A percentile compares a stretch with the other conserved stretches of the same genome.
Conservation (phyloP, 352 stramenopile genomes). For the Globisporangium emineosum region DNA sequence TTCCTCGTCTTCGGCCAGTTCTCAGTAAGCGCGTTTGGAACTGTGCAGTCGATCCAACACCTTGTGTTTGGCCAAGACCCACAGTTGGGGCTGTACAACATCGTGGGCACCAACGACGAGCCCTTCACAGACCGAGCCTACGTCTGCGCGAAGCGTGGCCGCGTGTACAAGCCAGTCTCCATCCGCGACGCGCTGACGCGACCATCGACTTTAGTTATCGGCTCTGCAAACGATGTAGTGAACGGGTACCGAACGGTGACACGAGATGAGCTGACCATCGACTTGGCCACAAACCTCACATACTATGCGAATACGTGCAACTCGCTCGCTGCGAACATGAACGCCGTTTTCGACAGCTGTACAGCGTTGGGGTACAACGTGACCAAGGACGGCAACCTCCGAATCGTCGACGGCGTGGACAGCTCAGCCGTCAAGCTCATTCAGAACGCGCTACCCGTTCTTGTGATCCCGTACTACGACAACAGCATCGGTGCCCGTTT, state of each 20-base stretch:
- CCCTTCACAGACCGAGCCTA: constrained; percentile 41
- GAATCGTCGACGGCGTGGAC: constrained; percentile 23
- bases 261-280: not conserved
- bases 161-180: constrained; percentile 27
- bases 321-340: constrained; percentile 19
- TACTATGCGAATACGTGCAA: constrained; percentile 18
- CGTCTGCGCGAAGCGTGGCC: constrained; percentile 33
- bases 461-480: constrained; percentile 29
- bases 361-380: constrained; percentile 26
- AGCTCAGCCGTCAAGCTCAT: constrained; percentile 11
- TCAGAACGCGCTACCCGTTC: constrained; percentile 25
- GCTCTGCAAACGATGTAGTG: constrained; percentile 9
- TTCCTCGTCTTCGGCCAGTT: not conserved
- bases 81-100: constrained; percentile 8
- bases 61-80: not conserved
- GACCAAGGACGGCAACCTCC: constrained; percentile 23
- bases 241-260: constrained; percentile 24
- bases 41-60: too few species aligned
- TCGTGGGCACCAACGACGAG: constrained; percentile 35
- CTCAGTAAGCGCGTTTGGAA: too few species aligned
- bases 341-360: constrained; percentile 26
- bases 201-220: constrained; percentile 9
- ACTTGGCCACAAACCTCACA: not conserved
- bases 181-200: constrained; percentile 13
- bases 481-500: constrained; percentile 20